These are phyloP conservation scores for Raddia distichophylla DNA, from an alignment of 176 grass and related monocot species.

Conservation along the genomic window DNA sequence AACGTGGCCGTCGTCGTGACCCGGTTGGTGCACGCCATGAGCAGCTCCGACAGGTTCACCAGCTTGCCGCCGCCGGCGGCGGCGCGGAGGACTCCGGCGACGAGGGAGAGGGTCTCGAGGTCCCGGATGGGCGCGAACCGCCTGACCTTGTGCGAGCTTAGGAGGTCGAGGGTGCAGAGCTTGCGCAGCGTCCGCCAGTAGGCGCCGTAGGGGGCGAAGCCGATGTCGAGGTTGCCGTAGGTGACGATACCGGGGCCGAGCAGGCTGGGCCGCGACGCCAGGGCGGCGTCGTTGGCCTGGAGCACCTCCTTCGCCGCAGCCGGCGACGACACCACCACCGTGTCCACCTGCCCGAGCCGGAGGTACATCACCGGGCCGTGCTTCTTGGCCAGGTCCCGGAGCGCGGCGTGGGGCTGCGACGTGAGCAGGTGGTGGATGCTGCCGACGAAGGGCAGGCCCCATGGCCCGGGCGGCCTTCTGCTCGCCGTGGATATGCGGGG, in stretches of 20 bases:
- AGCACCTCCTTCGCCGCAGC: conserved; percentile 38
- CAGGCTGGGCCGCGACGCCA: conserved; percentile 27
- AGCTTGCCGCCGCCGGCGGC: not conserved
- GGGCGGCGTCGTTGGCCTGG: conserved; percentile 29
- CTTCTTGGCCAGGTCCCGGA: not conserved
- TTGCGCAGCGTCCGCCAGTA: conserved; percentile 51
- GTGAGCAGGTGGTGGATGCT: conserved; percentile 44
- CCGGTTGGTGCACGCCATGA: not conserved
- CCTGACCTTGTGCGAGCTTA: conserved; percentile 29
- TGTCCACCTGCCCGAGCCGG: conserved; percentile 36
- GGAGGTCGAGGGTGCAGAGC: conserved; percentile 44
- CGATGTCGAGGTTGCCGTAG: conserved; percentile 42
- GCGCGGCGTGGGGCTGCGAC: conserved; percentile 18
- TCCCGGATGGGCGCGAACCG: conserved; percentile 32
- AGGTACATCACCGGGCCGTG: conserved; percentile 50
- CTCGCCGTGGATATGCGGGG: not conserved
- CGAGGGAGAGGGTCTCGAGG: not conserved
- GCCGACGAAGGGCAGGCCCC: conserved; percentile 37
- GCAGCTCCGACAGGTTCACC: conserved; percentile 20
- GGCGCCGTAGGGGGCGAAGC: conserved; percentile 31
- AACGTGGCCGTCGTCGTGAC: not conserved
- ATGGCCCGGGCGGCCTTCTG: conserved; percentile 39
- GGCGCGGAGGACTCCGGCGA: not conserved
- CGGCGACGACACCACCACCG: conserved; percentile 44
- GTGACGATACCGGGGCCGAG: not conserved